Base-by-base conservation (phyloP, 139 green algal genomes). In the Micractinium sp. region DNA sequence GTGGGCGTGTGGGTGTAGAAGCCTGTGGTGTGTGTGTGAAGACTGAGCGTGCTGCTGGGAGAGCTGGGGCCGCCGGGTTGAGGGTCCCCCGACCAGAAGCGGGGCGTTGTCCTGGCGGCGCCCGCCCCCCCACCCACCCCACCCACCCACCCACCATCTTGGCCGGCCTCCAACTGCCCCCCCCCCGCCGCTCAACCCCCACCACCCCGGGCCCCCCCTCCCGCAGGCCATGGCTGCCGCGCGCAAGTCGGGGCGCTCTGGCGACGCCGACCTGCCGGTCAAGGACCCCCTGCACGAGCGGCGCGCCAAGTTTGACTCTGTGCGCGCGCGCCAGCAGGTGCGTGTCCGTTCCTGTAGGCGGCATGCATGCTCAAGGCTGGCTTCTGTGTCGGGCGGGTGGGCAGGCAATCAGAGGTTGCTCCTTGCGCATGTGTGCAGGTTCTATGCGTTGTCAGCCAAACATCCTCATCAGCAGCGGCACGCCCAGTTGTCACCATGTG, bases 261-360 rank as follows among this genome's bases (percentile, higher is more conserved):
- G 96, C 19, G 96, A 98, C 84, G 93, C 89, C 39, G 96, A 98
- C 84, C 61, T 97, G 77, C 94, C 96, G 4, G 13, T 81, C 4
- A 89, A 89, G 39, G 92, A 91, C 74, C 88, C 93, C 15, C 95
- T 99, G 67, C 80, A 92, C 36, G 95, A 99, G 78, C 93, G 97
- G 33, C 89, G 96, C 5, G 93, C 95, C 61, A 93, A 93, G 41
- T 94, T 94, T 31, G 96, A 98, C 81, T 80, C 85, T 1, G 91
- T 94, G n/a, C 91, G 91, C 35, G 95, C 94, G 18, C 90, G 91
- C 36, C 83, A 87, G 67, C 83, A 87, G 83, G 83, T 87, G 67
- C 18, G 82, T 16, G 27, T 27, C 22, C 7, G 14, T 73, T 56
- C 9, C 47, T 56, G 47, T 9, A 56, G 7, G 7, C 47, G 5